These are phyloP conservation scores for Podospora comata DNA, from an alignment of 495 filamentous ascomycete genomes.

Conservation along the genomic window DNA sequence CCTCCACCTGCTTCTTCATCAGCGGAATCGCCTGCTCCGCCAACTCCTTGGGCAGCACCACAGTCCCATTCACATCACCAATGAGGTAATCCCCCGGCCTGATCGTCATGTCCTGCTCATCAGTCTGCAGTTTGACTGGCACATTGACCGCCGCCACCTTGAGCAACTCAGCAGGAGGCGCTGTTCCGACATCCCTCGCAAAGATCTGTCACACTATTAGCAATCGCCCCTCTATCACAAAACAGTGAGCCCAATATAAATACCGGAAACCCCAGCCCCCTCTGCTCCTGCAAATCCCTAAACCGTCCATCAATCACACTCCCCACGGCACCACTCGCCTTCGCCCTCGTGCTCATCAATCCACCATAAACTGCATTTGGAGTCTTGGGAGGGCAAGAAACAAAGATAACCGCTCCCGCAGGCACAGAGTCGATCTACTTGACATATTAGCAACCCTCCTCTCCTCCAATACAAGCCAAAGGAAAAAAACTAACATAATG, in stretches of 20 bases:
- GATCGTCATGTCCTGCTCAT: constrained; percentile 47
- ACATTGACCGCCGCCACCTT: constrained; percentile 46
- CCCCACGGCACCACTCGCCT: constrained; percentile 43
- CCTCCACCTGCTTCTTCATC: constrained; percentile 51
- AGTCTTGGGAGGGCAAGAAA: constrained; percentile 50
- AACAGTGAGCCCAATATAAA: not conserved
- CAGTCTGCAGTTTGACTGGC: constrained; percentile 38
- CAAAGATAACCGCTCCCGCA: constrained; percentile 51
- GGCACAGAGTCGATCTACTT: constrained; percentile 55
- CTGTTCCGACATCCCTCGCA: constrained; percentile 52
- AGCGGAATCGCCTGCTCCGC: constrained; percentile 47
- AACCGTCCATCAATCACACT: constrained; percentile 57
- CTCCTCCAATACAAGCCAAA: too few species aligned
- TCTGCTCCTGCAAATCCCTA: constrained; percentile 58
- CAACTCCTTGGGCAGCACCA: constrained; percentile 44
- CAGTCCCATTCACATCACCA: constrained; percentile 56
- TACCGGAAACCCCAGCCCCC: constrained; percentile 49
- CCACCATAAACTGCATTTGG: constrained; percentile 59
- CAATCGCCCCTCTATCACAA: constrained; percentile 10
- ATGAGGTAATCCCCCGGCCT: constrained; percentile 57
- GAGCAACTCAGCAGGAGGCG: constrained; percentile 45
- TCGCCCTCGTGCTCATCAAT: constrained; percentile 55
- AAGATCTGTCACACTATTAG: constrained; percentile 38
- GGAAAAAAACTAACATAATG: constrained; percentile 45
- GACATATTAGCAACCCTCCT: not conserved